Evolutionary conservation across 2,329 filamentous ascomycete genomes (phyloP).

Genomic region (Fusarium veterinarium): DNA sequence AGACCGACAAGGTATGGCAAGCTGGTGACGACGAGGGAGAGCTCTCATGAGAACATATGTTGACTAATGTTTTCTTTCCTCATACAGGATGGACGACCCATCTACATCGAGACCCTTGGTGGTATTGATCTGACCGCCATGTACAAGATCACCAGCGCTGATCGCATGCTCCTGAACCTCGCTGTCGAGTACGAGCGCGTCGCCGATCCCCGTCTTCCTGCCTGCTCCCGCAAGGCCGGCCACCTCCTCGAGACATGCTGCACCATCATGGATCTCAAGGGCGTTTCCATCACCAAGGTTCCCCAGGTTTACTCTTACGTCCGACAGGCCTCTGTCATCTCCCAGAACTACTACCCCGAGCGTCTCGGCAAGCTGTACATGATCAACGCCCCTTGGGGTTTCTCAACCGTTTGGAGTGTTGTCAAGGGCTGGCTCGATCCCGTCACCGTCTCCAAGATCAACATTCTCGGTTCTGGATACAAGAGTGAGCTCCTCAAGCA

Average conservation of each 20-base stretch:
- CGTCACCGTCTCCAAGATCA: slow-evolving; percentile 95
- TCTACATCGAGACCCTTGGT: slow-evolving; percentile 97
- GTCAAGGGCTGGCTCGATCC: slow-evolving; percentile 97
- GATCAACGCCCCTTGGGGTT: slow-evolving; percentile 98
- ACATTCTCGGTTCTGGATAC: slow-evolving; percentile 85
- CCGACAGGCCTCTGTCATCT: slow-evolving; percentile 84
- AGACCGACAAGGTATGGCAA: slow-evolving; percentile 79
- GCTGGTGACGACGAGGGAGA: neutral
- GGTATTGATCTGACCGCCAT: slow-evolving; percentile 91
- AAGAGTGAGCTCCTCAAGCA: slow-evolving; percentile 86
- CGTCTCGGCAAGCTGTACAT: slow-evolving; percentile 95
- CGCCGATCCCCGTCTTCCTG: slow-evolving; percentile 90
- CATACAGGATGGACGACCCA: slow-evolving; percentile 86
- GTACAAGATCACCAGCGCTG: slow-evolving; percentile 90
- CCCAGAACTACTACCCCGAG: slow-evolving; percentile 99
- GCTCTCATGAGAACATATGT: slow-evolving; percentile 10
- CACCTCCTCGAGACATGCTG: slow-evolving; percentile 96
- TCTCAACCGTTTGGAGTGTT: slow-evolving; percentile 84
- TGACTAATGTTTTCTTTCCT: slow-evolving; percentile 26
- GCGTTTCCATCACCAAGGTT: slow-evolving; percentile 85
- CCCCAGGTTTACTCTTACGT: slow-evolving; percentile 90
- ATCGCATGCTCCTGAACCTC: slow-evolving; percentile 96
- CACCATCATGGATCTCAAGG: slow-evolving; percentile 98
- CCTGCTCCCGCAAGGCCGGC: slow-evolving; percentile 91
- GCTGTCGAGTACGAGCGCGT: slow-evolving; percentile 98